A percentile compares a stretch with the other conserved stretches of the same genome.
Evolutionary conservation across 805 yeast species (phyloP).

Genomic region (Metschnikowia aberdeeniae): DNA sequence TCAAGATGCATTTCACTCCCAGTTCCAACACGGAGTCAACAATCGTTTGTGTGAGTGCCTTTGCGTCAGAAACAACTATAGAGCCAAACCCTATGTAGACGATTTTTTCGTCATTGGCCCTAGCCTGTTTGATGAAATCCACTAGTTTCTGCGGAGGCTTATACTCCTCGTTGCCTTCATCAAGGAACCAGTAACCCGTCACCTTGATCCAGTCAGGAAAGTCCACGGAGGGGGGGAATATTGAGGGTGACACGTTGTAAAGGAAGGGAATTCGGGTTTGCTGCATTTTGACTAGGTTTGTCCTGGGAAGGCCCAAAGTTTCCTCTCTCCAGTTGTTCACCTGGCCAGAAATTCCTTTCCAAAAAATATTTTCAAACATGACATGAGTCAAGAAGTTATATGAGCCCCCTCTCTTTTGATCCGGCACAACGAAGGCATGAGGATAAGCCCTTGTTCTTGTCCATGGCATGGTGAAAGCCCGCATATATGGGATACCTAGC

Average conservation of each 20-base stretch:
- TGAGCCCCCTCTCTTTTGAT: conserved; percentile 87
- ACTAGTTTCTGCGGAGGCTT: conserved; percentile 57
- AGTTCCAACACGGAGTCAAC: conserved; percentile 74
- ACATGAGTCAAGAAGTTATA: conserved; percentile 91
- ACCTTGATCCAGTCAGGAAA: conserved; percentile 94
- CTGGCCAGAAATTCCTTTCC: conserved; percentile 88
- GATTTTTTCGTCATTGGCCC: conserved; percentile 56
- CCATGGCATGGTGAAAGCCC: conserved; percentile 99
- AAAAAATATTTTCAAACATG: conserved; percentile 85
- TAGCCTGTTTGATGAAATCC: conserved; percentile 61
- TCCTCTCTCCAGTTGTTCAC: conserved; percentile 84
- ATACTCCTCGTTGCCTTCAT: conserved; percentile 53
- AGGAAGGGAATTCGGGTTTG: conserved; percentile 82
- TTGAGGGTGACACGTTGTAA: conserved; percentile 82
- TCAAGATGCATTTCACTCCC: conserved; percentile 80
- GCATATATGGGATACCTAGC: conserved; percentile 78
- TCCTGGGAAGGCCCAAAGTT: conserved; percentile 58
- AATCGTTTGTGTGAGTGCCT: conserved; percentile 70
- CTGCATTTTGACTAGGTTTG: conserved; percentile 66
- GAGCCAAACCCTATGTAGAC: conserved; percentile 96
- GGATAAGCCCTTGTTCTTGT: conserved; percentile 93
- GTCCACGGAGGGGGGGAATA: conserved; percentile 90
- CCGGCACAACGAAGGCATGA: conserved; percentile 94
- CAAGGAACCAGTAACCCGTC: conserved; percentile 93
- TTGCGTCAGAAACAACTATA: conserved; percentile 83